phyloP scores from a whole-genome alignment of 2,329 filamentous ascomycete genomes.

The Raffaelea ambrosiae region DNA sequence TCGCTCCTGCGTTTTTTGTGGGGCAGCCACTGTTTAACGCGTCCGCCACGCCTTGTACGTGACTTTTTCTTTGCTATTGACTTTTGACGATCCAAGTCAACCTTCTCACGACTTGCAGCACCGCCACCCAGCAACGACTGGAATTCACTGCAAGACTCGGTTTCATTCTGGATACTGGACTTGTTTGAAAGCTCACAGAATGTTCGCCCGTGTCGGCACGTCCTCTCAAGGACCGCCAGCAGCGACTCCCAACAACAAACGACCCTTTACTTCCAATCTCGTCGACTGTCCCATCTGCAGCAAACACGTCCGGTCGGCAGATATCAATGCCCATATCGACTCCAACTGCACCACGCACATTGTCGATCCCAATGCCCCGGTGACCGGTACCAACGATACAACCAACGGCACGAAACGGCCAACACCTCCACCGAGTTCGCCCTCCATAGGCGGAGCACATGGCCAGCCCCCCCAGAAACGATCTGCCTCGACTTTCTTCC shows the following conservation, averaged over 20 bases:
- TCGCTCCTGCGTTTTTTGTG: too few relatives aligned
- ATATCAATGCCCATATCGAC: constrained; percentile 90
- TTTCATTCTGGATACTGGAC: too few relatives aligned
- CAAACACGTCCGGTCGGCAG: constrained; percentile 58
- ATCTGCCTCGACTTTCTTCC: constrained; percentile 49
- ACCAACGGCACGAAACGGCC: constrained; percentile 18
- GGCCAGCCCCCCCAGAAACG: constrained; percentile 38
- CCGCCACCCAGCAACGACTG: too few relatives aligned
- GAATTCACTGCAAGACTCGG: too few relatives aligned
- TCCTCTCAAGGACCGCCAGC: too few relatives aligned
- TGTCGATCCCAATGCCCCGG: constrained; percentile 43
- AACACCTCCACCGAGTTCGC: constrained; percentile 23
- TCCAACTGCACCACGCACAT: constrained; percentile 61
- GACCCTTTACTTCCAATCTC: constrained; percentile 12
- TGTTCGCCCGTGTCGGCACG: too few relatives aligned
- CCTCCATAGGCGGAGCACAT: constrained; percentile 17
- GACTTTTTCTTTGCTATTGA: too few relatives aligned
- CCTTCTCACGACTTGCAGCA: too few relatives aligned
- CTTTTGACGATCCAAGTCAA: too few relatives aligned
- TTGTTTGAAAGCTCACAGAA: too few relatives aligned
- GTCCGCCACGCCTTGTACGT: too few relatives aligned
- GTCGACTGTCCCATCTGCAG: constrained; percentile 79
- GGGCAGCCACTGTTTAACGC: too few relatives aligned
- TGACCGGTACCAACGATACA: neutral
- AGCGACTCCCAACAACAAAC: neutral